These are phyloP conservation scores for Datisca glomerata DNA, from an alignment of 306 rosid genomes.

Conservation along the genomic window DNA sequence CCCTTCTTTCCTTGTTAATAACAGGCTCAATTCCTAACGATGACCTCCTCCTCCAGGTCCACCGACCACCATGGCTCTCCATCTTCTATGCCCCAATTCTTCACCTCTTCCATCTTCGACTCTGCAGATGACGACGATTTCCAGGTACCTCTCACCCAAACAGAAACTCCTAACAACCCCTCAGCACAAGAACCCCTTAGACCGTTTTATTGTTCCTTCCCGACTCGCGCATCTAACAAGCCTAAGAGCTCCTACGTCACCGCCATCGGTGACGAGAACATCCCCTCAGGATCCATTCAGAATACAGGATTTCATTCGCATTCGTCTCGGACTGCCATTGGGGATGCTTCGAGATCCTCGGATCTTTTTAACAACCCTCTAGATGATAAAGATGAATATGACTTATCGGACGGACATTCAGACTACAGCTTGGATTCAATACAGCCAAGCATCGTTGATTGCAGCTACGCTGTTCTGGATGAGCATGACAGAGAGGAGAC, in stretches of 20 bases:
- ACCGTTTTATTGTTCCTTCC: conserved; percentile 5
- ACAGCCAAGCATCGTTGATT: conserved; percentile 34
- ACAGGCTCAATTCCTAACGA: background rate
- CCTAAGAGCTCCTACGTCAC: conserved; percentile 12
- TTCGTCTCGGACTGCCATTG: background rate
- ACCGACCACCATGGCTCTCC: background rate
- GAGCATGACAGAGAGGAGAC: conserved; percentile 1
- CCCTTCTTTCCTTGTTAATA: background rate
- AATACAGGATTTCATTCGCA: background rate
- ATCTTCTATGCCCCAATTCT: background rate
- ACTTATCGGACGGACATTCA: conserved; percentile 6
- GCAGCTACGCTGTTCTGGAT: background rate
- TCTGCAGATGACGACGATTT: conserved; percentile 32
- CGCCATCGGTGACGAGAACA: conserved; percentile 41
- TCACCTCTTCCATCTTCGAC: background rate
- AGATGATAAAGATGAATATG: conserved; percentile 4
- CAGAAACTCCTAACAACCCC: conserved; percentile 10
- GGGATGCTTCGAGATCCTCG: background rate
- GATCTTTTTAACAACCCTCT: background rate
- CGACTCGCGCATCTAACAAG: conserved; percentile 25
- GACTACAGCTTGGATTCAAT: conserved; percentile 43
- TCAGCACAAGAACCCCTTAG: conserved; percentile 12
- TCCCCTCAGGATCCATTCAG: conserved; percentile 10
- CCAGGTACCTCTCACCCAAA: conserved; percentile 49
- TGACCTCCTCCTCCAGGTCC: background rate